Percentiles rank a stretch among this genome's conserved stretches.
Conservation (phyloP, 139 green algal genomes). For the Volvox reticuliferus region DNA sequence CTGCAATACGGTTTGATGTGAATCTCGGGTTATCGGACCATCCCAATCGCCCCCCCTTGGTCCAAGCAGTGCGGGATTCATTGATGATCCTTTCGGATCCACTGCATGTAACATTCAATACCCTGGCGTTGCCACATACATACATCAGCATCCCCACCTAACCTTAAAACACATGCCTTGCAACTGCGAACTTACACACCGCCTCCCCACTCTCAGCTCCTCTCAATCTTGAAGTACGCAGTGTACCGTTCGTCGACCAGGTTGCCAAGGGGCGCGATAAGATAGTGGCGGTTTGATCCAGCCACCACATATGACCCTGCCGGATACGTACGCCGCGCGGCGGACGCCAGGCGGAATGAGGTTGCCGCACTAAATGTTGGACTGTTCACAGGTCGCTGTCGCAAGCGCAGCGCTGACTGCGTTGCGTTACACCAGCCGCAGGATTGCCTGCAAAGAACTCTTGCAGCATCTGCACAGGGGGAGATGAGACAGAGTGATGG, state of each 20-base stretch:
- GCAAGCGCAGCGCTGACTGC: constrained; percentile 19
- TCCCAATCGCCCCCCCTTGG: too few species aligned
- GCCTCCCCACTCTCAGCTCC: background rate
- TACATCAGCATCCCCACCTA: too few species aligned
- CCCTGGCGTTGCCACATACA: too few species aligned
- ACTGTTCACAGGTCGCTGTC: constrained; percentile 5
- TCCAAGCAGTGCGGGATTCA: too few species aligned
- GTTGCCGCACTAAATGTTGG: constrained; percentile 4
- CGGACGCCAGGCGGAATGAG: constrained; percentile 19
- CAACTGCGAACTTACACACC: too few species aligned
- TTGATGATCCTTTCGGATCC: too few species aligned
- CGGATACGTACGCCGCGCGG: constrained; percentile 35
- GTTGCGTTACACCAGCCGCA: constrained; percentile 27
- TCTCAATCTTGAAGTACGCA: constrained; percentile 28
- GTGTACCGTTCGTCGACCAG: constrained; percentile 50
- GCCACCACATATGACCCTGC: constrained; percentile 38
- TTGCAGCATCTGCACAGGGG: background rate
- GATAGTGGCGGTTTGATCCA: constrained; percentile 33
- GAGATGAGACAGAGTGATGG: too few species aligned
- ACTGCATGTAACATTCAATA: too few species aligned
- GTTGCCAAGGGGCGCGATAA: constrained; percentile 42
- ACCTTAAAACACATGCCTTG: too few species aligned
- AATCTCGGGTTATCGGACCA: too few species aligned
- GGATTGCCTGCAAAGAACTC: constrained; percentile 15
- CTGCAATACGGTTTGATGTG: too few species aligned